Percentiles rank a stretch among this genome's conserved stretches.
Conservation (phyloP, 192 early-diverging fungal species). For the Spizellomyces sp. region DNA sequence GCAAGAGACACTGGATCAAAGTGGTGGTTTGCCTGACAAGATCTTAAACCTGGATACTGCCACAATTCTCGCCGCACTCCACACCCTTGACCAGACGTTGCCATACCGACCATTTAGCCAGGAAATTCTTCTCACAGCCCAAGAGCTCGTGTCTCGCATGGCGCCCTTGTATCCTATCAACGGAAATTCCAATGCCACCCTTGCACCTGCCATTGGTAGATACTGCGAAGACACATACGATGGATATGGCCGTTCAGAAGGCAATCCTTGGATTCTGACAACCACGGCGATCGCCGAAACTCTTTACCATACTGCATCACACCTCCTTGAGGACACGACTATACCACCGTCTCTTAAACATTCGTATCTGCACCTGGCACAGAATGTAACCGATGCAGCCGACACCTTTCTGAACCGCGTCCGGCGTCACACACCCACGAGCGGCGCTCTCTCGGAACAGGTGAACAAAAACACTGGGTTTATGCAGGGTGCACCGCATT, state of each 20-base stretch:
- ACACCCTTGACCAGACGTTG: constrained; percentile 15
- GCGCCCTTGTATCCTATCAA: constrained; percentile 55
- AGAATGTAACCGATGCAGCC: constrained; percentile 47
- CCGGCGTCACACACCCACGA: constrained; percentile 46
- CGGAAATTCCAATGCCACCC: background rate
- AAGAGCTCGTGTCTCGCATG: constrained; percentile 27
- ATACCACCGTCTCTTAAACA: background rate
- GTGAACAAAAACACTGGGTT: constrained; percentile 56
- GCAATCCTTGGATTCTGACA: constrained; percentile 78
- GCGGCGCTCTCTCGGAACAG: constrained; percentile 68
- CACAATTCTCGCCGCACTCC: constrained; percentile 57
- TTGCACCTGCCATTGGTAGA: constrained; percentile 65
- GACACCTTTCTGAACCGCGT: constrained; percentile 65
- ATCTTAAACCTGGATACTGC: constrained; percentile 59
- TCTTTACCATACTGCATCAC: constrained; percentile 50
- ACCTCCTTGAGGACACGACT: background rate
- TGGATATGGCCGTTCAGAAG: constrained; percentile 48
- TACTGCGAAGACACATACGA: constrained; percentile 81
- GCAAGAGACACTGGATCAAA: constrained; percentile 29
- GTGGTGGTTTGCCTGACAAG: constrained; percentile 51
- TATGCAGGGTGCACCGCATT: constrained; percentile 60
- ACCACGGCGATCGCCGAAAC: constrained; percentile 66
- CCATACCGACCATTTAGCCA: background rate
- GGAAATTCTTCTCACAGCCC: constrained; percentile 11
- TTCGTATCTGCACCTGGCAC: constrained; percentile 22